A percentile compares a stretch with the other conserved stretches of the same genome.
phyloP scores from a whole-genome alignment of 140 eudicot genomes.

The Stevia rebaudiana region DNA sequence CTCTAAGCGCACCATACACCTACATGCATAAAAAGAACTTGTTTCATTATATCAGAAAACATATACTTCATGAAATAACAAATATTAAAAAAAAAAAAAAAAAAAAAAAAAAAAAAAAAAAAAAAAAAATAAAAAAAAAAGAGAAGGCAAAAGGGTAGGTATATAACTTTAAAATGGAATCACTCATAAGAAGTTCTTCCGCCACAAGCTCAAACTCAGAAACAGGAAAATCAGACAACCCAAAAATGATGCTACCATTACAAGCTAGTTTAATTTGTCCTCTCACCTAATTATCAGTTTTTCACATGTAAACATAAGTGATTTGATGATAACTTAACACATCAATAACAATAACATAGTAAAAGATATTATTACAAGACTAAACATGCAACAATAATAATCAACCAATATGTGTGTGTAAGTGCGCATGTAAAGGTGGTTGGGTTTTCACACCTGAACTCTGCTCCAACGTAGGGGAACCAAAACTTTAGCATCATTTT shows the following conservation, averaged over 20 bases:
- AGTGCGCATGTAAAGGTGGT: neutral
- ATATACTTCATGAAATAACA: neutral
- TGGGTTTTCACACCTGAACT: conserved; percentile 56
- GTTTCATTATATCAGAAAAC: neutral
- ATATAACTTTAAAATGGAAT: conserved; percentile 65
- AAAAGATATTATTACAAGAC: neutral
- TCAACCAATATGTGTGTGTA: neutral
- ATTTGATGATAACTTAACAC: neutral
- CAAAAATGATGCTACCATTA: conserved; percentile 77
- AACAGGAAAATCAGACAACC: conserved; percentile 67
- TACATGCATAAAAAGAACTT: conserved; percentile 21
- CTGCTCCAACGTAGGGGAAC: conserved; percentile 95
- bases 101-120: too few species aligned
- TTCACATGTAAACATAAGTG: neutral
- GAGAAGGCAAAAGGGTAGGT: neutral
- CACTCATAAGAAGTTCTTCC: conserved; percentile 93
- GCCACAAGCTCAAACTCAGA: conserved; percentile 96
- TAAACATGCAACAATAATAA: neutral
- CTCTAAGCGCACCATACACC: conserved; percentile 91
- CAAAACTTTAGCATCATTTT: conserved; percentile 80
- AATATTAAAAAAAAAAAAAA: too few species aligned
- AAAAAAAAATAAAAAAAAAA: neutral
- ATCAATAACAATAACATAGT: neutral
- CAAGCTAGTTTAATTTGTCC: conserved; percentile 79
- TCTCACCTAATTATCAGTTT: conserved; percentile 47